A percentile compares a stretch with the other conserved stretches of the same genome.
phyloP scores from a whole-genome alignment of 139 green algal species.

The Tetratostichococcus sp. region DNA sequence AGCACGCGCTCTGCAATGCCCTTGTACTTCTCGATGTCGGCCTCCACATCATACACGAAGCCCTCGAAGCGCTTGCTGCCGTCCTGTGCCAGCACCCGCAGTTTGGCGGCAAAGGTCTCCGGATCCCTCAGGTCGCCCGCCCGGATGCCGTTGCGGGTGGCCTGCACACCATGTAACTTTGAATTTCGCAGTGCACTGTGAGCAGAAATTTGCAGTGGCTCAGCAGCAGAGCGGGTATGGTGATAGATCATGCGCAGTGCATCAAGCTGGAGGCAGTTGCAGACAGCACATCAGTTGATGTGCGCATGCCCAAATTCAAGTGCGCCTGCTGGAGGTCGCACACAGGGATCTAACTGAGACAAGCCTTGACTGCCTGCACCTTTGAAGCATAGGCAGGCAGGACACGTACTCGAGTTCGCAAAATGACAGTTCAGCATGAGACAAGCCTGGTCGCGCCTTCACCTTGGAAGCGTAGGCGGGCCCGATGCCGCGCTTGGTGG shows the following conservation, averaged over 20 bases:
- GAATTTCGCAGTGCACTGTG: not conserved
- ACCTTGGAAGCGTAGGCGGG: slow-evolving; percentile 92
- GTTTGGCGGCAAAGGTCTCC: slow-evolving; percentile 63
- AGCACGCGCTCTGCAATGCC: slow-evolving; percentile 44
- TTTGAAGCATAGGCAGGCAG: not conserved
- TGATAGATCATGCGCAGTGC: too few species aligned
- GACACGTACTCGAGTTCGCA: not conserved
- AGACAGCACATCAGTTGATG: too few species aligned
- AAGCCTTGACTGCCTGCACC: too few species aligned
- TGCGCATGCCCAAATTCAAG: too few species aligned
- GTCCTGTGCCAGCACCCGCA: slow-evolving; percentile 66
- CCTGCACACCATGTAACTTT: slow-evolving; percentile 12
- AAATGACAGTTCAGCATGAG: too few species aligned
- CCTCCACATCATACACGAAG: slow-evolving; percentile 82
- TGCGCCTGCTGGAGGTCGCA: too few species aligned
- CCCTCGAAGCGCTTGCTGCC: slow-evolving; percentile 67
- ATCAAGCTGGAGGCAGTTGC: too few species aligned
- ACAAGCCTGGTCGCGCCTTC: too few species aligned
- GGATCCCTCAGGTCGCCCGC: slow-evolving; percentile 80
- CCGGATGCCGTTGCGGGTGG: slow-evolving; percentile 90
- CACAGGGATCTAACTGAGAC: too few species aligned
- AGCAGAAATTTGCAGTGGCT: too few species aligned
- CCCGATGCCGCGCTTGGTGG: slow-evolving; percentile 97
- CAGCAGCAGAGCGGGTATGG: too few species aligned
- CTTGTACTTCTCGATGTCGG: slow-evolving; percentile 76